Evolutionary conservation across 179 eudicot species (phyloP), one percentile per base, ranked within the genome.

Genomic region (Silene coronaria): DNA sequence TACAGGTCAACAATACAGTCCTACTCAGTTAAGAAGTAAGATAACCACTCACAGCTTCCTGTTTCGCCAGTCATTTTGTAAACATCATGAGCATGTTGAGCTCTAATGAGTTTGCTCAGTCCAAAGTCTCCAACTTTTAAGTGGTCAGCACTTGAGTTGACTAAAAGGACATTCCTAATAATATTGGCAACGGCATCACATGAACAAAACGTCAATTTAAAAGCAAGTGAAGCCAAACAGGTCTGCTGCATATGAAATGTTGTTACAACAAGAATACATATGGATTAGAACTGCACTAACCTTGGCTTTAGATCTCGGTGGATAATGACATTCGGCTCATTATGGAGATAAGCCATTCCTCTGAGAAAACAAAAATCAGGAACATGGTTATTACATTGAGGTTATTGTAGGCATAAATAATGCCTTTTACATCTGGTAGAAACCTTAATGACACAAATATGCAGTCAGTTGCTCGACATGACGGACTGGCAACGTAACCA

Each of bases 21-120:
- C 59, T 38, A 24, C 19, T 48, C 75, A 72, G 34, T 24, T 61
- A 60, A 62, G 30, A 36, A 75, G 65, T 42, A 69, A 19, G 71
- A 72, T 64, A 30, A 66, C 24, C 61, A 85, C 97, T 87, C 82
- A 95, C 99, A 95, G 88, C 99, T 95, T 87, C 99, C 99, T 67
- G 99, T 95, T 81, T 95, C 99, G 27, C 99, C 99, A 61, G 99
- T 95, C 97, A 95, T 82, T 85, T 92, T 92, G 86, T 95, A 95
- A 28, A 95, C 95, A 78, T 95, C 99, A 65, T 87, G 97, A 73
- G 99, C 87, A 84, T 95, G 91, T 79, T 92, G 84, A 71, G 87
- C 97, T 78, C 85, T 89, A 21, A 95, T 89, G 57, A 95, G 97
- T 86, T 95, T 95, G 90, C 97, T 95, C 59, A 95, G 76, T 82